Evolutionary conservation across 2,329 filamentous ascomycete genomes (phyloP).

Genomic region (Penicillium sp.): DNA sequence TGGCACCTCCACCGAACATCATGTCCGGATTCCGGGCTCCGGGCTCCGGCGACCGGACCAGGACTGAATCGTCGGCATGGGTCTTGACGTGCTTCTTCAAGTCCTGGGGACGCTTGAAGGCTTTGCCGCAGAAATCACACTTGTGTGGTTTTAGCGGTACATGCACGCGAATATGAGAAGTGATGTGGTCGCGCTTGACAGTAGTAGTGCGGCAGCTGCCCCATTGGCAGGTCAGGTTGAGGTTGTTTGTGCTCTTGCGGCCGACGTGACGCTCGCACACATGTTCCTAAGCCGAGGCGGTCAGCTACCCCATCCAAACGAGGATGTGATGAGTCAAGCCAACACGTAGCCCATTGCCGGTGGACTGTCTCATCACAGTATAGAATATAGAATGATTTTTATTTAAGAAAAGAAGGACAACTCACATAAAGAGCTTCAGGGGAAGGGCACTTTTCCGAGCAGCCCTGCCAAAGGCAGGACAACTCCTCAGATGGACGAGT

Average conservation of each 20-base stretch:
- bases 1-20: conserved; percentile 34
- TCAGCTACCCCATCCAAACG: too few species aligned
- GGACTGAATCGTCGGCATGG: conserved; percentile 91
- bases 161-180: conserved; percentile 95
- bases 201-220: conserved; percentile 91
- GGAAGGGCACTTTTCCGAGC: too few species aligned
- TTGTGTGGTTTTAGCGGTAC: conserved; percentile 99
- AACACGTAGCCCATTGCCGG: too few species aligned
- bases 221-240: conserved; percentile 96
- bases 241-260: conserved; percentile 97
- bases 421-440: too few species aligned
- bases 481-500: too few species aligned
- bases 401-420: too few species aligned
- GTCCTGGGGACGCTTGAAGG: conserved; percentile 97
- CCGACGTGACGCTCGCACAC: conserved; percentile 97
- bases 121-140: conserved; percentile 96
- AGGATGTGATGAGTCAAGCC: too few species aligned
- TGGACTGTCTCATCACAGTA: too few species aligned
- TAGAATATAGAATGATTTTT: too few species aligned
- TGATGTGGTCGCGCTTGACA: conserved; percentile 98
- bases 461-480: too few species aligned
- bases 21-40: conserved; percentile 40
- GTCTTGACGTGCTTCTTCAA: conserved; percentile 98
- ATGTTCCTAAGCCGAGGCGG: too few species aligned
- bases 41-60: conserved; percentile 55